phyloP scores from a whole-genome alignment of 352 stramenopile genomes.

The Blastocystis sp. region DNA sequence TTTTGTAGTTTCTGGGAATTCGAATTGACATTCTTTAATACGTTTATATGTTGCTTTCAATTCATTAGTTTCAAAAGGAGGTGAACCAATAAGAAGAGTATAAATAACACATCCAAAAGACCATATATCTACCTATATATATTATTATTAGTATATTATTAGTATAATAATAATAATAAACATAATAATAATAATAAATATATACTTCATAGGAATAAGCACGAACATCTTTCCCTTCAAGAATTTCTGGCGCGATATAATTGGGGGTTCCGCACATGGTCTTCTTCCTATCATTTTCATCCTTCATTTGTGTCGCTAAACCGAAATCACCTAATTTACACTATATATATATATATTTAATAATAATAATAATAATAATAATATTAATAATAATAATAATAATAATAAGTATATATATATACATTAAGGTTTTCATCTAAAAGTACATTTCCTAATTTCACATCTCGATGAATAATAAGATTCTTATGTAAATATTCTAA shows the following conservation, averaged over 20 bases:
- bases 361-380: too few species aligned
- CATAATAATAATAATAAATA: slow-evolving; percentile 75
- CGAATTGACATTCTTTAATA: slow-evolving; percentile 19
- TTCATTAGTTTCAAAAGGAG: slow-evolving; percentile 79
- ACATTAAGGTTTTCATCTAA: slow-evolving; percentile 52
- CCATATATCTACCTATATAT: slow-evolving; percentile 76
- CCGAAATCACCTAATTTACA: slow-evolving; percentile 43
- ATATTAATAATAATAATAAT: too few species aligned
- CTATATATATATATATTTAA: slow-evolving; percentile 24
- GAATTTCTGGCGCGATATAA: slow-evolving; percentile 75
- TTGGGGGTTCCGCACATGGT: slow-evolving; percentile 73
- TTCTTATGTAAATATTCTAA: slow-evolving; percentile 73
- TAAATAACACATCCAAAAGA: slow-evolving; percentile 79
- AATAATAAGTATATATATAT: not conserved
- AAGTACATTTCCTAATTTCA: slow-evolving; percentile 51
- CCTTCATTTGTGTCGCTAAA: slow-evolving; percentile 38
- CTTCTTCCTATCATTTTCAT: slow-evolving; percentile 59
- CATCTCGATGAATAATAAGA: slow-evolving; percentile 70
- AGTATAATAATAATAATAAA: slow-evolving; percentile 77
- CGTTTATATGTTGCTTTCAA: slow-evolving; percentile 45
- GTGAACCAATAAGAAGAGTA: slow-evolving; percentile 77
- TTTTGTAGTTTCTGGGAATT: slow-evolving; percentile 28
- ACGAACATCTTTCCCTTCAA: slow-evolving; percentile 48
- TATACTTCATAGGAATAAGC: slow-evolving; percentile 76
- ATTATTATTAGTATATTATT: too few species aligned